Evolutionary conservation across 495 filamentous ascomycete genomes (phyloP).

Genomic region (Penicillium odoratum): DNA sequence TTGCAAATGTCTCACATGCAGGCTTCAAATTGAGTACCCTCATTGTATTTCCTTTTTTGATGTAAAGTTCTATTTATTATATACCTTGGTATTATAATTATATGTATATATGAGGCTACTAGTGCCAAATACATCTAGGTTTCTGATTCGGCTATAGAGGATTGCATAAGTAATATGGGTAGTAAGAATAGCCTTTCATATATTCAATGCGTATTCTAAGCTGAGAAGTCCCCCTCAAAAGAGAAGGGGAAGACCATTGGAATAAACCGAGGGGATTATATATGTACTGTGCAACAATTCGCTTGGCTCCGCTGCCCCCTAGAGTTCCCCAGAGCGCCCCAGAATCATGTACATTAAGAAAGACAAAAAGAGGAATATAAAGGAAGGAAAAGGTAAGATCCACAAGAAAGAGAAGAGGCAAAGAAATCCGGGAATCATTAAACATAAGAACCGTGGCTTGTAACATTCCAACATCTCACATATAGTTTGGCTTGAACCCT

Average conservation of each 20-base stretch:
- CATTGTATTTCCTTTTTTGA: no score
- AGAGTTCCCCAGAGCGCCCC: not conserved
- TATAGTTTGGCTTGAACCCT: constrained; percentile 46
- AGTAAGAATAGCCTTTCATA: not conserved
- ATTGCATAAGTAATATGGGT: no score
- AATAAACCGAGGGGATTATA: constrained; percentile 1
- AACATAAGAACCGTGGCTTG: not conserved
- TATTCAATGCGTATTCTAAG: not conserved
- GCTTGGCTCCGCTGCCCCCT: not conserved
- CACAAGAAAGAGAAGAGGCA: not conserved
- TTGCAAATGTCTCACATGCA: no score
- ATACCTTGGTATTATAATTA: no score
- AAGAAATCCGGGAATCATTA: constrained; percentile 3
- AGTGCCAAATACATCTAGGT: no score
- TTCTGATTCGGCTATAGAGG: no score
- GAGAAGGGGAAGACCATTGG: not conserved
- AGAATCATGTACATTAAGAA: not conserved
- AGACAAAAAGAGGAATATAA: not conserved
- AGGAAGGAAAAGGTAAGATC: constrained; percentile 1
- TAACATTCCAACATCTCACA: constrained; percentile 26
- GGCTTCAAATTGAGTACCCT: no score
- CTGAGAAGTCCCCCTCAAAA: not conserved
- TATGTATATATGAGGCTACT: no score
- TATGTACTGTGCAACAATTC: constrained; percentile 10
- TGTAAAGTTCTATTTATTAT: no score